phyloP scores from a whole-genome alignment of 345 rosid species.

The Ricinus communis region DNA sequence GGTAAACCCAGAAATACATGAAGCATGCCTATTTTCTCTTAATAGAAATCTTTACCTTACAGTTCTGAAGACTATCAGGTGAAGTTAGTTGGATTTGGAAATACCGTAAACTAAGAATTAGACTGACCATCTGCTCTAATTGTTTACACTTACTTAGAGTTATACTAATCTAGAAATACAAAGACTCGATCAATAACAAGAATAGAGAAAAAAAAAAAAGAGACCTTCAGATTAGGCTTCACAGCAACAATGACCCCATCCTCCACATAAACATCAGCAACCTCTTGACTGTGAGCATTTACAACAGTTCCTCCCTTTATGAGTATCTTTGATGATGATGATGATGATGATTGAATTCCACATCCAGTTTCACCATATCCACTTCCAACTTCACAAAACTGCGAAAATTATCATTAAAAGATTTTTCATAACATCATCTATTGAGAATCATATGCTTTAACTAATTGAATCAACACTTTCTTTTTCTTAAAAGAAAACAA shows the following conservation, averaged over 20 bases:
- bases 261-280: slow-evolving; percentile 90
- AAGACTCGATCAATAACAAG: not conserved
- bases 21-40: too few species aligned
- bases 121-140: too few species aligned
- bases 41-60: too few species aligned
- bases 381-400: slow-evolving; percentile 67
- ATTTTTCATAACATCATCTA: too few species aligned
- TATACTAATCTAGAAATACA: not conserved
- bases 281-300: slow-evolving; percentile 75
- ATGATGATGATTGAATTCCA: slow-evolving; percentile 37
- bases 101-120: too few species aligned
- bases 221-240: slow-evolving; percentile 62
- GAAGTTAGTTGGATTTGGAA: too few species aligned
- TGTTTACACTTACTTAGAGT: too few species aligned
- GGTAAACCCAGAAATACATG: too few species aligned
- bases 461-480: not conserved
- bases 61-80: too few species aligned
- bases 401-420: slow-evolving; percentile 5
- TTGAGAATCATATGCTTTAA: not conserved
- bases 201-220: not conserved
- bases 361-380: slow-evolving; percentile 44
- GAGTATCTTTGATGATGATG: slow-evolving; percentile 56
- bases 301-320: slow-evolving; percentile 90
- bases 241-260: slow-evolving; percentile 71
- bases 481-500: too few species aligned